Evolutionary conservation across 257 asterid species (phyloP).

Genomic region (Galeopsis tetrahit): DNA sequence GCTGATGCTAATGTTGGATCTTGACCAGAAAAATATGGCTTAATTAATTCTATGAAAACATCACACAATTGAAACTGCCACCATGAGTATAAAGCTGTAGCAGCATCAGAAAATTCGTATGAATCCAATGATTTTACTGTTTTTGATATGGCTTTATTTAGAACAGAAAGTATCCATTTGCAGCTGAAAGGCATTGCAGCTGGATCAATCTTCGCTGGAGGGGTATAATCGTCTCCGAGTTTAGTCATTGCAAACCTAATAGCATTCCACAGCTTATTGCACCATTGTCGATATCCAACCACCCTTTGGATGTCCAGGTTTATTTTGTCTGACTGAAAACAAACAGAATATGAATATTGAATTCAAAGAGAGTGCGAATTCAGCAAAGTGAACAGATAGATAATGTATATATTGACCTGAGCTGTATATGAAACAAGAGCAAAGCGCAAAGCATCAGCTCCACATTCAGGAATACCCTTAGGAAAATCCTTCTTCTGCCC

Average conservation of each 20-base stretch:
- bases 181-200: conserved; percentile 84
- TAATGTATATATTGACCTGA: conserved; percentile 64
- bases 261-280: conserved; percentile 98
- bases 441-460: conserved; percentile 95
- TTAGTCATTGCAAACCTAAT: conserved; percentile 92
- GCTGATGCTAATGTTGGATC: conserved; percentile 51
- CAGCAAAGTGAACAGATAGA: conserved; percentile 11
- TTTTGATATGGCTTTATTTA: conserved; percentile 83
- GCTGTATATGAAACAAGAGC: conserved; percentile 95
- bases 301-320: conserved; percentile 94
- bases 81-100: conserved; percentile 84
- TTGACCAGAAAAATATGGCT: conserved; percentile 72
- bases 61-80: conserved; percentile 95
- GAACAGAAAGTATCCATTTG: conserved; percentile 89
- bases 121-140: conserved; percentile 68
- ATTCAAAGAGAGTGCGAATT: background rate
- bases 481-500: conserved; percentile 93
- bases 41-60: conserved; percentile 91
- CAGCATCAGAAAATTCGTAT: conserved; percentile 91
- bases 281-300: conserved; percentile 96
- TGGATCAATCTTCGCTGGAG: conserved; percentile 63
- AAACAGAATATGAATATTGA: conserved; percentile 25
- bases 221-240: conserved; percentile 87
- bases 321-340: conserved; percentile 84
- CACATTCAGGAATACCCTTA: conserved; percentile 89